These are phyloP conservation scores for Amauroascus niger DNA, from an alignment of 2,329 filamentous ascomycete species.

Conservation along the genomic window DNA sequence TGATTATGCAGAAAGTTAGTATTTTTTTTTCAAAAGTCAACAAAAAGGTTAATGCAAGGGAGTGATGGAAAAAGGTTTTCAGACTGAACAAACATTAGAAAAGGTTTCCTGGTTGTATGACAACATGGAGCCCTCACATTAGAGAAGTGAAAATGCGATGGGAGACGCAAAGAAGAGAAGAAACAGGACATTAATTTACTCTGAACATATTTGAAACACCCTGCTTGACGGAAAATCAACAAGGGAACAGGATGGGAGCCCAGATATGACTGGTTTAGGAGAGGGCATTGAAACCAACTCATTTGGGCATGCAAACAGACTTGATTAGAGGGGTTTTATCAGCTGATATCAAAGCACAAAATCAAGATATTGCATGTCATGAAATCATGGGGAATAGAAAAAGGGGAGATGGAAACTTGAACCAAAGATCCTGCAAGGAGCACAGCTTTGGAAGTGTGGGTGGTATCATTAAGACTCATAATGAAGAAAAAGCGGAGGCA, in stretches of 20 bases:
- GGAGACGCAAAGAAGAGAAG: neutral
- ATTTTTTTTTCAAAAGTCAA: neutral
- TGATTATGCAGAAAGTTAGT: constrained; percentile 3
- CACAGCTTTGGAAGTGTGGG: neutral
- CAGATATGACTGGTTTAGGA: neutral
- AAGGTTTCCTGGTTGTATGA: neutral
- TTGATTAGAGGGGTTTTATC: constrained; percentile 3
- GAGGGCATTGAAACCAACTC: neutral
- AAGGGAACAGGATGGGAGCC: neutral
- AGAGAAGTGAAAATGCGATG: neutral
- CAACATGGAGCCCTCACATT: neutral
- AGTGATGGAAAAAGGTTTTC: neutral
- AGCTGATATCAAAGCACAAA: neutral
- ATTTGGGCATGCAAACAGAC: neutral
- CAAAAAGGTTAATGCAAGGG: neutral
- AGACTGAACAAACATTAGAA: neutral
- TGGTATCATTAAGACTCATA: constrained; percentile 12
- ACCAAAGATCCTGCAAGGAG: neutral
- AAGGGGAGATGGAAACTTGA: neutral
- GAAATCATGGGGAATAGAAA: constrained; percentile 8
- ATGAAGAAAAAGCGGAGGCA: neutral
- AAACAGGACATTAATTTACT: constrained; percentile 7
- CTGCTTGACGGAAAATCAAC: constrained; percentile 7
- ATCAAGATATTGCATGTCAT: neutral
- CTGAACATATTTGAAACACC: constrained; percentile 8